Evolutionary conservation across 164 flowering plant species (phyloP).

Genomic region (Nymphaea thermarum): DNA sequence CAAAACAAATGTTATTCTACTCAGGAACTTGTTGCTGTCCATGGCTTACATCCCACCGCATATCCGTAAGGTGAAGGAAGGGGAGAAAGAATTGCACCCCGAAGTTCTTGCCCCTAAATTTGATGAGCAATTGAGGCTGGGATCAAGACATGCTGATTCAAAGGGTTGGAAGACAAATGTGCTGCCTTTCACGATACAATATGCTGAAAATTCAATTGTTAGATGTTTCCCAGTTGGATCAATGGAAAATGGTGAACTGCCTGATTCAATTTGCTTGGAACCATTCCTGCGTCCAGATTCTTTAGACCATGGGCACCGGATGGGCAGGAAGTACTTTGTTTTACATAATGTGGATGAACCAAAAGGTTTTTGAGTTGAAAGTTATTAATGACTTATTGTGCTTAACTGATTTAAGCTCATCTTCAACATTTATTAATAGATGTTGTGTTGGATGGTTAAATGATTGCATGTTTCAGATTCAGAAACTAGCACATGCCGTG

Average conservation of each 20-base stretch:
- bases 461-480: too few species aligned
- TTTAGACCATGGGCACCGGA: slow-evolving; percentile 6
- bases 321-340: slow-evolving; percentile 21
- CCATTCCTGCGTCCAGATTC: slow-evolving; percentile 11
- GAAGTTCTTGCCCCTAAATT: slow-evolving; percentile 11
- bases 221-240: slow-evolving; percentile 26
- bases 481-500: too few species aligned
- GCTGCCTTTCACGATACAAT: slow-evolving; percentile 12
- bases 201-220: slow-evolving; percentile 15
- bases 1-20: too few species aligned
- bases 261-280: slow-evolving; percentile 19
- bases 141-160: slow-evolving; percentile 1
- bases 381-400: background rate
- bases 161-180: slow-evolving; percentile 6
- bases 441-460: too few species aligned
- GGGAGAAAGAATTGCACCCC: slow-evolving; percentile 11
- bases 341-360: slow-evolving; percentile 8
- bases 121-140: slow-evolving; percentile 9
- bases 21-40: background rate
- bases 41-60: slow-evolving; percentile 59
- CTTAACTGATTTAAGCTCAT: too few species aligned
- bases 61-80: slow-evolving; percentile 21
- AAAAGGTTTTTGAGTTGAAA: slow-evolving; percentile 15
- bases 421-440: too few species aligned
- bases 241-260: slow-evolving; percentile 16